Conservation (phyloP, 495 filamentous ascomycete genomes). For the Pyrenula aspistea region DNA sequence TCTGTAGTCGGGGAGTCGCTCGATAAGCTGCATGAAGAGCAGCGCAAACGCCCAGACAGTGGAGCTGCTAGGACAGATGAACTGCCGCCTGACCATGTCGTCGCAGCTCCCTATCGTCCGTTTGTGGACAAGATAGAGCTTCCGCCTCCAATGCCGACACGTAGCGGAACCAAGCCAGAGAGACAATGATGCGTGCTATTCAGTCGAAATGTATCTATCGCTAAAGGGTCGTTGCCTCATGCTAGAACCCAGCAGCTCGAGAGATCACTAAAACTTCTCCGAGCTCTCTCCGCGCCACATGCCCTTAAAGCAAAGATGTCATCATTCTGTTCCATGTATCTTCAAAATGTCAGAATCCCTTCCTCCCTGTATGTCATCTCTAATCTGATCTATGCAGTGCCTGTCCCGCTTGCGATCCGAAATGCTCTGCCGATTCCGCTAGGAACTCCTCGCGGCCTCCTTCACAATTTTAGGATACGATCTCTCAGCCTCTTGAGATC, state of each 20-base stretch:
- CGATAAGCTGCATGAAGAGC: constrained; percentile 74
- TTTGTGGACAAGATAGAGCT: constrained; percentile 52
- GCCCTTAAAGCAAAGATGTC: no score
- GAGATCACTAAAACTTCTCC: no score
- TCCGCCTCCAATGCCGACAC: constrained; percentile 11
- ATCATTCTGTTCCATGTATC: no score
- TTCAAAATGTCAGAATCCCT: no score
- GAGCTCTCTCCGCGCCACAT: no score
- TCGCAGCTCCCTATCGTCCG: constrained; percentile 68
- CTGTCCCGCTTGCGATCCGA: no score
- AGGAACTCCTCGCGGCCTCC: background rate
- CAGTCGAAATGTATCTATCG: background rate
- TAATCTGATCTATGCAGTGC: no score
- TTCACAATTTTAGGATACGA: background rate
- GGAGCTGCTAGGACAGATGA: constrained; percentile 38
- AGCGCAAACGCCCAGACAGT: constrained; percentile 47
- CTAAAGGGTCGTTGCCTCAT: background rate
- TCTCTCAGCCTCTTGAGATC: background rate
- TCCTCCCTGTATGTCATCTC: no score
- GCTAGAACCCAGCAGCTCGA: no score
- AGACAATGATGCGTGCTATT: background rate
- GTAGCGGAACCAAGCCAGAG: background rate
- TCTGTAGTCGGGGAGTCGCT: constrained; percentile 67
- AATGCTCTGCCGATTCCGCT: background rate
- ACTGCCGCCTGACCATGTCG: constrained; percentile 35